A percentile compares a stretch with the other conserved stretches of the same genome.
Evolutionary conservation across 345 rosid genomes (phyloP).

Genomic region (Sapria himalayana): DNA sequence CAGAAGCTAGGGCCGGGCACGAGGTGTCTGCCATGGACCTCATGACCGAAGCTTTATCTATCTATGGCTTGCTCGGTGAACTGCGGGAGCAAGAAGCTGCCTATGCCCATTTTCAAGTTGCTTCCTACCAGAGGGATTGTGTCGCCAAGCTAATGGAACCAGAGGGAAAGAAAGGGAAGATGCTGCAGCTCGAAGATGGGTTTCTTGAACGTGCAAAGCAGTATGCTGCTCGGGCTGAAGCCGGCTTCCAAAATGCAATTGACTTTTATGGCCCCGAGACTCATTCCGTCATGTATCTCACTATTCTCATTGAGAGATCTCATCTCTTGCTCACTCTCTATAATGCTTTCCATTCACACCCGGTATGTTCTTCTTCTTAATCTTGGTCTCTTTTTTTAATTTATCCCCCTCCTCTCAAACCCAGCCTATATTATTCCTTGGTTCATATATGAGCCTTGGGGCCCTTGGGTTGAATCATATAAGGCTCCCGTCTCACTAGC

Average conservation of each 20-base stretch:
- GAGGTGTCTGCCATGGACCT: conserved; percentile 81
- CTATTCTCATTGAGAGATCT: conserved; percentile 52
- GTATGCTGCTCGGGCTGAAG: conserved; percentile 67
- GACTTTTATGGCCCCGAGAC: conserved; percentile 56
- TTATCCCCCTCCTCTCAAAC: too few relatives aligned
- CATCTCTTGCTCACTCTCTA: conserved; percentile 40
- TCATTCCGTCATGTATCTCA: conserved; percentile 62
- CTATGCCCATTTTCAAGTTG: conserved; percentile 67
- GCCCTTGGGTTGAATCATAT: too few relatives aligned
- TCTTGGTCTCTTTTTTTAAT: too few relatives aligned
- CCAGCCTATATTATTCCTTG: too few relatives aligned
- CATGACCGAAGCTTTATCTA: conserved; percentile 60
- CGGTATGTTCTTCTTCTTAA: conserved; percentile 20
- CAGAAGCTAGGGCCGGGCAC: conserved; percentile 31
- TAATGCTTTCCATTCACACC: conserved; percentile 23
- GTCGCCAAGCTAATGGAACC: conserved; percentile 40
- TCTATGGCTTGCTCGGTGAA: conserved; percentile 68
- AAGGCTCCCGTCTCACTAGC: too few relatives aligned
- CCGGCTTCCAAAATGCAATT: conserved; percentile 63
- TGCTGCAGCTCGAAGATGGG: conserved; percentile 26
- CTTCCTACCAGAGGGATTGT: conserved; percentile 63
- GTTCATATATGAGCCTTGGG: too few relatives aligned
- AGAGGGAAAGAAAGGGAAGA: conserved; percentile 19
- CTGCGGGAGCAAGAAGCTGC: conserved; percentile 77
- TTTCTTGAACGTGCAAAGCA: conserved; percentile 49